Percentiles rank a stretch among this genome's conserved stretches.
These are phyloP conservation scores for Colletotrichum magnum DNA, from an alignment of 2,329 filamentous ascomycete genomes.

Conservation along the genomic window DNA sequence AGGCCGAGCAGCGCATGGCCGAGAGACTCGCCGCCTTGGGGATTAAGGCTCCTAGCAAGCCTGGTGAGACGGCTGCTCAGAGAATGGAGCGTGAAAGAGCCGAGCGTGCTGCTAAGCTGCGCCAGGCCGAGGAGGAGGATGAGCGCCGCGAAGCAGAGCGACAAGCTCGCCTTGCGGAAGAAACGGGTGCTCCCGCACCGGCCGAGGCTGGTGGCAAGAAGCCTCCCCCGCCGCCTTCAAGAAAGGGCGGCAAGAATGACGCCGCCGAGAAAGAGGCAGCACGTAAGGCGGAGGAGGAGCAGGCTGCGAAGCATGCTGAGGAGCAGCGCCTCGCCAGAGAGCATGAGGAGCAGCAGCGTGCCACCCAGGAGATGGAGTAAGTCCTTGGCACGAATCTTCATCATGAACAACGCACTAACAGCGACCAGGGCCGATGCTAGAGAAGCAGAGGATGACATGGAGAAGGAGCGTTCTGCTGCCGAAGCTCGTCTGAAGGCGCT, in stretches of 20 bases:
- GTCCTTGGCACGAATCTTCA: slow-evolving; percentile 54
- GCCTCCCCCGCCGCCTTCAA: slow-evolving; percentile 84
- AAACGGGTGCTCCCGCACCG: slow-evolving; percentile 76
- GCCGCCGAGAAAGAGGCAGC: slow-evolving; percentile 66
- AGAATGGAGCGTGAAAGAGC: slow-evolving; percentile 88
- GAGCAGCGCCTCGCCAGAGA: slow-evolving; percentile 77
- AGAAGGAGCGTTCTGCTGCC: slow-evolving; percentile 83
- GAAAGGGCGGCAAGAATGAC: slow-evolving; percentile 78
- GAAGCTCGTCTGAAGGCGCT: slow-evolving; percentile 88
- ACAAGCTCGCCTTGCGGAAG: slow-evolving; percentile 85
- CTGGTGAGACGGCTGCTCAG: slow-evolving; percentile 86
- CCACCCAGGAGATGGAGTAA: slow-evolving; percentile 86
- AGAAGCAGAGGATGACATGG: slow-evolving; percentile 84
- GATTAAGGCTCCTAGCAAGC: slow-evolving; percentile 85
- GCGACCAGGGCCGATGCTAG: slow-evolving; percentile 76
- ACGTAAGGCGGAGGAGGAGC: slow-evolving; percentile 72
- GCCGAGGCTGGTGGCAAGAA: slow-evolving; percentile 67
- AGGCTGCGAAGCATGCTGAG: slow-evolving; percentile 71
- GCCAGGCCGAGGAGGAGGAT: slow-evolving; percentile 95
- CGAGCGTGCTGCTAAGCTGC: slow-evolving; percentile 88
- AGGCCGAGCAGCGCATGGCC: slow-evolving; percentile 96
- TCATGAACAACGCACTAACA: slow-evolving; percentile 47
- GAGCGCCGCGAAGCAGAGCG: slow-evolving; percentile 88
- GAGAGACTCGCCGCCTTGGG: slow-evolving; percentile 94
- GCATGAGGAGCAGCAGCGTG: slow-evolving; percentile 81